Base-by-base conservation (phyloP, 1,284 basidiomycete genomes). In the Schizopora paradoxa region DNA sequence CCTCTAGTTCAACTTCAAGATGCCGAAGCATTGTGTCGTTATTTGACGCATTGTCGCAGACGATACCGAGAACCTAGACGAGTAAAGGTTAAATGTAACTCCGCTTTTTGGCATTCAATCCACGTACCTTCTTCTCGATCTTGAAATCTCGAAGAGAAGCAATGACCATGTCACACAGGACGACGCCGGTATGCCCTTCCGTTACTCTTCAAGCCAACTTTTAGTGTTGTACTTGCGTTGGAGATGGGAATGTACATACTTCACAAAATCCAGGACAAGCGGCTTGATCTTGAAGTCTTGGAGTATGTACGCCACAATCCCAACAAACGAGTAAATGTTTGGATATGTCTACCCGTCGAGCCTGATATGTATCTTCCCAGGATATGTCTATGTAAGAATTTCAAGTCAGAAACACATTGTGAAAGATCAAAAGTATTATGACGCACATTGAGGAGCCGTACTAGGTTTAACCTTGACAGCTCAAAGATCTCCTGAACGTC, bases 261-360 rank as follows among this genome's bases (percentile, higher is more conserved):
- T 31, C 8, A 56, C 45, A 43, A 55, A 55, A 21, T 55, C 50
- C 3, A 56, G 37, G 19, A 53, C 53, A 16, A 54, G 27, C 5
- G 35, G 26, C 13, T 38, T 10, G 10, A 55, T 52, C 36, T 49
- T 29, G 5, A 40, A 48, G 13, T 43, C 41, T 2, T 23, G 8
- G n/a, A 53, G 26, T 10, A 18, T 36, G 19, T 51, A 47, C 1
- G 48, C 38, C 1, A 49, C 51, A 11, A 55, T 43, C 11, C 49
- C 53, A 2, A 56, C 42, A 31, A 56, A 54, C 6, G 53, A 53
- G 6, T 49, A 43, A 5, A 55, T 42, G 22, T 56, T 56, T 2
- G 52, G 53, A 1, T 51, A 47, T 0, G 51, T 53, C 53, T 51
- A 56, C 6, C 54, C 47, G 28, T 50, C 51, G 19, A 56, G 11